A percentile compares a stretch with the other conserved stretches of the same genome.
These are phyloP conservation scores for Aspergillus brasiliensis DNA, from an alignment of 2,329 filamentous ascomycete species.

Conservation along the genomic window DNA sequence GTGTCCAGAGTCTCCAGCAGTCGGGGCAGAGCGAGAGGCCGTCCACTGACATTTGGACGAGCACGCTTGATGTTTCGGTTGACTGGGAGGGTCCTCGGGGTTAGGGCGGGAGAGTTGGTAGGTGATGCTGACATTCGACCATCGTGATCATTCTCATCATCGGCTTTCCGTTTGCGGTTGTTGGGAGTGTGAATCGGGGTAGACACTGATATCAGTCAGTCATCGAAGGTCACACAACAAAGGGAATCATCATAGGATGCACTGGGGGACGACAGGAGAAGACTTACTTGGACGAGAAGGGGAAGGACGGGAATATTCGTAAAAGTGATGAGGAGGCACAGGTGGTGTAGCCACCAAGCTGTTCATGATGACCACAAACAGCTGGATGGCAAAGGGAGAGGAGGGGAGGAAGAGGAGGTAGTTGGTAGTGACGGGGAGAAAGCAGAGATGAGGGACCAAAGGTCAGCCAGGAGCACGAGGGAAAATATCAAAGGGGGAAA, in stretches of 20 bases:
- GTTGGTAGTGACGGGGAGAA: conserved; percentile 16
- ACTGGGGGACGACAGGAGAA: conserved; percentile 10
- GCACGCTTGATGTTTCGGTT: conserved; percentile 68
- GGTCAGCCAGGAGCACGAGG: conserved; percentile 16
- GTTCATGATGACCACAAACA: conserved; percentile 57
- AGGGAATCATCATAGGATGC: neutral
- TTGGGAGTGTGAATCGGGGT: conserved; percentile 43
- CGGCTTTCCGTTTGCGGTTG: conserved; percentile 83
- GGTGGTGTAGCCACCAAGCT: conserved; percentile 60
- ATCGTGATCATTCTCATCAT: conserved; percentile 66
- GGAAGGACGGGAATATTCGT: conserved; percentile 61
- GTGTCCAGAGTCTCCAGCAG: conserved; percentile 93
- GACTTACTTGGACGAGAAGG: conserved; percentile 61
- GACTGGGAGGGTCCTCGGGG: conserved; percentile 67
- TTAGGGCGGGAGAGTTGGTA: conserved; percentile 74
- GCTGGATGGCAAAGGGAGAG: conserved; percentile 30
- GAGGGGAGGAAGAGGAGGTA: conserved; percentile 18
- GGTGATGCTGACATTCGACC: conserved; percentile 93
- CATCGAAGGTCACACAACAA: neutral
- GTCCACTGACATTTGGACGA: conserved; percentile 68
- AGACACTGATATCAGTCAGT: conserved; percentile 36
- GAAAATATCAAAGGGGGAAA: conserved; percentile 7
- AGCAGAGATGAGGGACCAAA: conserved; percentile 12
- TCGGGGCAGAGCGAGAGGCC: conserved; percentile 68
- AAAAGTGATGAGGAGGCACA: conserved; percentile 62